A percentile compares a stretch with the other conserved stretches of the same genome.
Conservation (phyloP, 495 filamentous ascomycete genomes). For the Jackrogersella multiformis region DNA sequence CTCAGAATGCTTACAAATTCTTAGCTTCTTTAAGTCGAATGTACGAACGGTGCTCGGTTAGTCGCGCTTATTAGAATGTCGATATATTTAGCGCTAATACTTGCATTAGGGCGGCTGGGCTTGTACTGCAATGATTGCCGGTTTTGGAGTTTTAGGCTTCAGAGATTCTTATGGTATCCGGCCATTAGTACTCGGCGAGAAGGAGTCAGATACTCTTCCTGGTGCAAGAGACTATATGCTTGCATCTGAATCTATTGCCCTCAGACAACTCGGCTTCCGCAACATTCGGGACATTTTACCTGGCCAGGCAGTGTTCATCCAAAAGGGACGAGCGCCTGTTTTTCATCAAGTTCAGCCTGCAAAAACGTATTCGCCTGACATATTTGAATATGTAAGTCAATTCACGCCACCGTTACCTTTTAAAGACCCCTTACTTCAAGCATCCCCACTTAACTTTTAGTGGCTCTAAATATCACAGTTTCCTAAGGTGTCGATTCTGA, state of each 20-base stretch:
- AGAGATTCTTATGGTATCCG: conserved; percentile 89
- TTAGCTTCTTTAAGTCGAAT: conserved; percentile 21
- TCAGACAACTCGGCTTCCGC: conserved; percentile 85
- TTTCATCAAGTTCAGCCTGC: conserved; percentile 79
- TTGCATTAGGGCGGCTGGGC: conserved; percentile 38
- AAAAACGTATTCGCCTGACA: conserved; percentile 85
- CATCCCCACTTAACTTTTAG: too few relatives aligned
- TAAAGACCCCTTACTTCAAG: too few relatives aligned
- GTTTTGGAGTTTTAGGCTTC: conserved; percentile 92
- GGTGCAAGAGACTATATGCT: conserved; percentile 93
- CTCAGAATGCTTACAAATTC: conserved; percentile 4
- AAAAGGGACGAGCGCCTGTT: conserved; percentile 79
- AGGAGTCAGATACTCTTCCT: conserved; percentile 67
- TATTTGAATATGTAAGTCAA: conserved; percentile 77
- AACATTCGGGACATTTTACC: conserved; percentile 86
- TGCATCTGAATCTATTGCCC: conserved; percentile 93
- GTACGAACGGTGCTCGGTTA: conserved; percentile 33
- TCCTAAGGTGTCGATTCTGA: too few relatives aligned
- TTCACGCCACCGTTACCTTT: too few relatives aligned
- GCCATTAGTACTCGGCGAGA: conserved; percentile 83
- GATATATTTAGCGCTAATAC: conserved; percentile 1
- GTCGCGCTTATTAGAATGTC: neutral
- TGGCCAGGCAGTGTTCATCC: conserved; percentile 92
- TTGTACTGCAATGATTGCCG: conserved; percentile 86
- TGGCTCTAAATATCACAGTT: too few relatives aligned